Evolutionary conservation across 805 yeast species (phyloP), one percentile per base, ranked within the genome.

Genomic region (Blastobotrys americana): DNA sequence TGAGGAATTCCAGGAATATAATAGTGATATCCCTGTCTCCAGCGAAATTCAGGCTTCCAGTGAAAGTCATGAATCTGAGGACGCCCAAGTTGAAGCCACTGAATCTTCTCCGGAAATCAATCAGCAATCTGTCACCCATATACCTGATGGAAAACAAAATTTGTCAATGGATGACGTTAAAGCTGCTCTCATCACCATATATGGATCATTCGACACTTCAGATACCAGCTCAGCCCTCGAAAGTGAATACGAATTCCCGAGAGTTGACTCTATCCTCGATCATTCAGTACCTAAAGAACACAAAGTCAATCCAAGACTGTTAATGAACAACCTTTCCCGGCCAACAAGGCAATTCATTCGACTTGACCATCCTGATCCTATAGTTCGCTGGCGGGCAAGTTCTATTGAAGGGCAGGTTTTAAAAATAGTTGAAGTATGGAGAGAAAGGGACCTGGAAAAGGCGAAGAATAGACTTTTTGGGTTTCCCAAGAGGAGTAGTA

Each of bases 321-420:
- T 49, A 17, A 46, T 39, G 43, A 50, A 45, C 39, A 47, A 44
- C 39, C 34, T 57, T 19, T 44, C 50, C 3, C 52, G 55, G 5
- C 57, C 60, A 2, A 51, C 53, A 6, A 47, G 61, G 4, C 61
- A 57, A 37, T 57, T 56, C 34, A 42, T 51, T 37, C 38, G 36
- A 4, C 45, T 47, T 3, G 51, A 44, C n/a, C 34, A 42, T 13
- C 53, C 55, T 10, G 55, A 51, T 21, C 45, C 54, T 8, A 33
- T 42, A 5, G 37, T 43, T 27, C 34, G 44, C 31, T 46, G 51
- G 53, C 22, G 41, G 5, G 47, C 39, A 5, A 44, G 49, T 22
- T 42, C 49, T 5, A 37, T 46, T 3, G 40, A 41, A 15, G 31
- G 38, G 18, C 50, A 51, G 19, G 38, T 49, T n/a, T 23, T 27